These are phyloP conservation scores for Alternaria triticina DNA, from an alignment of 2,329 filamentous ascomycete genomes.

Conservation along the genomic window DNA sequence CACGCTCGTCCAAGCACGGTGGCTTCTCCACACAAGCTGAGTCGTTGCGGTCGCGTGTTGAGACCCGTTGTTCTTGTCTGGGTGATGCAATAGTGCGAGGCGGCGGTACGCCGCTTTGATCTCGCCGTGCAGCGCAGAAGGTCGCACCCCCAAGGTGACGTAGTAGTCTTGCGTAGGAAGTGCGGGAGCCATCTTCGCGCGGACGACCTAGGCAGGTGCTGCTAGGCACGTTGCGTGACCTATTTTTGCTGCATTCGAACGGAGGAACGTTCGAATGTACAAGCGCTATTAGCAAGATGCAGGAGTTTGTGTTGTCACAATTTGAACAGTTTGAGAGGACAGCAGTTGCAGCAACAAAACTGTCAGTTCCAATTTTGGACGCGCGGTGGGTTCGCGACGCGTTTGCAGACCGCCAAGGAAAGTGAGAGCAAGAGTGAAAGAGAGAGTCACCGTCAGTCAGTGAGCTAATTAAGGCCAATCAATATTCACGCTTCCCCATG, in stretches of 20 bases:
- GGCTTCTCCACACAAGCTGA: neutral
- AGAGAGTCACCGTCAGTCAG: neutral
- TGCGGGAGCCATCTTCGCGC: neutral
- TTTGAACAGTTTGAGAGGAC: neutral
- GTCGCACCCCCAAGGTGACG: neutral
- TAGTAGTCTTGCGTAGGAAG: neutral
- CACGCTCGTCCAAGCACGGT: neutral
- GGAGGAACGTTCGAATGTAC: neutral
- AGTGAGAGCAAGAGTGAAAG: neutral
- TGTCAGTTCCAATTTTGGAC: neutral
- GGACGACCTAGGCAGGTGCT: neutral
- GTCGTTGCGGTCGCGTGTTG: neutral
- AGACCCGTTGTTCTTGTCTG: constrained; percentile 3
- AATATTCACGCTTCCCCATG: neutral
- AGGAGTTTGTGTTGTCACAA: neutral
- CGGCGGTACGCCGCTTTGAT: constrained; percentile 4
- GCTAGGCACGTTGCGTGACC: neutral
- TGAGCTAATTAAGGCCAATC: neutral
- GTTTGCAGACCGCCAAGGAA: neutral
- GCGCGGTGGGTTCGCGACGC: neutral
- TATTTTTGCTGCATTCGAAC: neutral
- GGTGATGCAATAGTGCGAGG: constrained; percentile 6
- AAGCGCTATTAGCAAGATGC: neutral
- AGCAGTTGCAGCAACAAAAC: neutral
- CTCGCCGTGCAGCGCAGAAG: neutral